Base-by-base conservation (phyloP, 495 filamentous ascomycete genomes). In the Ramalina intermedia region DNA sequence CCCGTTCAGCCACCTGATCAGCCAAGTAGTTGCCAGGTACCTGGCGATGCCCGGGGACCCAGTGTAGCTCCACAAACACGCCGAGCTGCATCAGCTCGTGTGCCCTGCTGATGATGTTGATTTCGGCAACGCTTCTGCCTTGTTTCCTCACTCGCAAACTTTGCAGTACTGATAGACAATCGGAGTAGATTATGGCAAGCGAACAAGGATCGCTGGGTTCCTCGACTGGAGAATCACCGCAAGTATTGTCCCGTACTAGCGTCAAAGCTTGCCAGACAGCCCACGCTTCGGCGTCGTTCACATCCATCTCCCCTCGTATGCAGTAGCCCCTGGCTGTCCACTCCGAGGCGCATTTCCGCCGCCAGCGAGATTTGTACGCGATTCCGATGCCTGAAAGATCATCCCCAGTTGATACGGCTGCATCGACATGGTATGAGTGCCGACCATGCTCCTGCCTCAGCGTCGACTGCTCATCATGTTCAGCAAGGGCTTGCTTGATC, bases 11-110 rank as follows among this genome's bases (percentile, higher is more conserved):
- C n/a, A 47, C 39, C 41, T 40, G 35, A 50, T 54, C 52, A 16
- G 47, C 52, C 27, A 47, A 26, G 29, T 50, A 41, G 45, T 50
- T 47, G 23, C 52, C 43, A 23, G 47, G 52, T 46, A 54, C 27
- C n/a, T 41, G 27, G 37, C 17, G 9, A 26, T 54, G 47, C 1
- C 42, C 47, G 12, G 42, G 52, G 18, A 41, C 35, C 41, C 42
- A 46, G 36, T 47, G 37, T 26, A 47, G 36, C 11, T 50, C 27
- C 35, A 47, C 47, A 2, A 39, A 18, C 26, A 50, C 42, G 4
- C 47, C 36, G 14, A 39, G 16, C 23, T 23, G 17, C n/a, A 46
- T n/a, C 4, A 43, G 52, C 37, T 50, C 27, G 16, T 36, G 43
- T 39, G 52, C 43, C 29, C 40, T 33, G 11, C 14, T n/a, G 11